phyloP scores from a whole-genome alignment of 164 flowering plant genomes.

The Aristolochia californica region DNA sequence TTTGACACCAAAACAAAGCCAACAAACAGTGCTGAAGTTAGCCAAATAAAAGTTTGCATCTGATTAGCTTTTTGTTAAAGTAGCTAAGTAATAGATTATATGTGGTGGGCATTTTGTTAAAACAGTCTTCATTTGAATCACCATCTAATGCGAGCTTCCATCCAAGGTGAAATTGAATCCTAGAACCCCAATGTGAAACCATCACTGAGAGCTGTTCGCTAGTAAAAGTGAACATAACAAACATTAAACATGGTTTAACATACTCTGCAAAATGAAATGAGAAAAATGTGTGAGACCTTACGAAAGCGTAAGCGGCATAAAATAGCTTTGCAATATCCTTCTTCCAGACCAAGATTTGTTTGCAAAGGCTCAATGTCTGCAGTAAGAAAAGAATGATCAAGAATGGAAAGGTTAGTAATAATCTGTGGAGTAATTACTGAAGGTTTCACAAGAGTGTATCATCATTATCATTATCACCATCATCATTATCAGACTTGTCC shows the following conservation, averaged over 20 bases:
- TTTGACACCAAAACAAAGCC: too few relatives aligned
- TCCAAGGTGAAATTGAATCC: not conserved
- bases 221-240: not conserved
- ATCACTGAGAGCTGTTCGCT: too few relatives aligned
- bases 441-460: too few relatives aligned
- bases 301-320: constrained; percentile 96
- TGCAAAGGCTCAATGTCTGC: constrained; percentile 89
- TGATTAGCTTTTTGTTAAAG: too few relatives aligned
- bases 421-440: too few relatives aligned
- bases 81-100: too few relatives aligned
- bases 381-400: constrained; percentile 7
- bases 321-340: constrained; percentile 86
- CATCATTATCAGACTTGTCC: too few relatives aligned
- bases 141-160: not conserved
- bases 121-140: not conserved
- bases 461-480: too few relatives aligned
- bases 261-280: constrained; percentile 8
- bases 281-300: constrained; percentile 85
- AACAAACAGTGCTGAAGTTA: too few relatives aligned
- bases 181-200: too few relatives aligned
- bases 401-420: too few relatives aligned
- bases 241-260: not conserved
- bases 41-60: too few relatives aligned
- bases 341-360: constrained; percentile 61
- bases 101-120: not conserved